phyloP scores from a whole-genome alignment of 192 early-diverging fungal species.

The Mortierella alpina region DNA sequence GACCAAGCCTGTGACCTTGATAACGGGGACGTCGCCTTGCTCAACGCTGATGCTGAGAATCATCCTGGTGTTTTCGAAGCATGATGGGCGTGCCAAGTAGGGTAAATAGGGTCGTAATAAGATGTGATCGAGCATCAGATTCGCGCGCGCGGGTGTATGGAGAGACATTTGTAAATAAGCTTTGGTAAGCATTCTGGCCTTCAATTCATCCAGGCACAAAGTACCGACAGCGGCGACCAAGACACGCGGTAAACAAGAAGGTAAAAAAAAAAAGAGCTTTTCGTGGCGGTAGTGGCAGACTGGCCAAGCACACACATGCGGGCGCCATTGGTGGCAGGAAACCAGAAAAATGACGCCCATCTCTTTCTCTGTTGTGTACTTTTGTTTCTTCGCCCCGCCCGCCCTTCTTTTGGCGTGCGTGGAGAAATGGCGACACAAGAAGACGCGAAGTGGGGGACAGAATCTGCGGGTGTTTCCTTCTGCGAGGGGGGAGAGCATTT shows the following conservation, averaged over 20 bases:
- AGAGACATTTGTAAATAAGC: neutral
- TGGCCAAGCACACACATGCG: neutral
- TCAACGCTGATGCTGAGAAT: conserved; percentile 45
- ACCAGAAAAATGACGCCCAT: neutral
- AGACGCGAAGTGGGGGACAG: neutral
- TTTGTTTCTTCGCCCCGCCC: neutral
- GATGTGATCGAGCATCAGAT: neutral
- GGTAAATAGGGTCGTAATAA: neutral
- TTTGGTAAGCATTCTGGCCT: conserved; percentile 22
- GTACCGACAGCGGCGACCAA: neutral
- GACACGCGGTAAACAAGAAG: conserved; percentile 25
- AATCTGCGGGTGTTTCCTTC: neutral
- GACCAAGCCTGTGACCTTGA: conserved; percentile 22
- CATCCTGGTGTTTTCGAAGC: conserved; percentile 19
- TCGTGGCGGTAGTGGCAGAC: neutral
- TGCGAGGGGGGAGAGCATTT: no score
- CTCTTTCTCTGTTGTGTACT: neutral
- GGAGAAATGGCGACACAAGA: conserved; percentile 2
- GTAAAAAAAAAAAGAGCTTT: neutral
- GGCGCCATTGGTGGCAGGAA: conserved; percentile 17
- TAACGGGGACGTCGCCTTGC: conserved; percentile 29
- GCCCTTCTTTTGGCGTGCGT: neutral
- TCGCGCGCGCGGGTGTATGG: neutral
- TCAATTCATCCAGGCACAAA: neutral
- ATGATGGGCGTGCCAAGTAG: neutral